Conservation (phyloP, 148 eudicot species). For the Silene latifolia region DNA sequence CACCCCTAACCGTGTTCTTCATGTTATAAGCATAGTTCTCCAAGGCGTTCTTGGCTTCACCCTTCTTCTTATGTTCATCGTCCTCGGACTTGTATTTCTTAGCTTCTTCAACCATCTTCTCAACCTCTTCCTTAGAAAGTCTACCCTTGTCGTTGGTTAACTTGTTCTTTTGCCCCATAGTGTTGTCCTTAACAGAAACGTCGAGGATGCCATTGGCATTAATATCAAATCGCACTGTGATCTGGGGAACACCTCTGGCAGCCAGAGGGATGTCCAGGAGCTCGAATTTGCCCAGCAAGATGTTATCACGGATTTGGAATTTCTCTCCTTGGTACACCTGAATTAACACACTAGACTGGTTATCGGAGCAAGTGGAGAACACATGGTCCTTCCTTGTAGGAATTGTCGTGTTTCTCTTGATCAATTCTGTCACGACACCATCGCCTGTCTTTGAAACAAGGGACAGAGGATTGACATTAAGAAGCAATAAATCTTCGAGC, state of each 20-base stretch:
- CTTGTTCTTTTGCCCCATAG: constrained; percentile 26
- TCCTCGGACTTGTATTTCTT: constrained; percentile 30
- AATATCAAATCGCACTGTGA: constrained; percentile 25
- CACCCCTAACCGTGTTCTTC: too few relatives aligned
- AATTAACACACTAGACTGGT: constrained; percentile 30
- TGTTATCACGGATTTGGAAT: constrained; percentile 30
- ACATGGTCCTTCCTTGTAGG: constrained; percentile 22
- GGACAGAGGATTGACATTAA: constrained; percentile 28
- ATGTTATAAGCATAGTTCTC: too few relatives aligned
- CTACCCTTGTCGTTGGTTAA: constrained; percentile 27
- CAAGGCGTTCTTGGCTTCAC: too few relatives aligned
- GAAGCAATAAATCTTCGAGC: constrained; percentile 27
- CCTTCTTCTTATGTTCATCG: too few relatives aligned
- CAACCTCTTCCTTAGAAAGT: constrained; percentile 25
- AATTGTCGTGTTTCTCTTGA: constrained; percentile 26
- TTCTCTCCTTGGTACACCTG: constrained; percentile 39
- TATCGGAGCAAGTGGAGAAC: constrained; percentile 24
- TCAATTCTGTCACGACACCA: constrained; percentile 25
- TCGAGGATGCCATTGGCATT: constrained; percentile 28
- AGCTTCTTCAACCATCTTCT: constrained; percentile 30
- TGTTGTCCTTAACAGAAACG: constrained; percentile 23
- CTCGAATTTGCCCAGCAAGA: constrained; percentile 30
- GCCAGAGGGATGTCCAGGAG: constrained; percentile 28
- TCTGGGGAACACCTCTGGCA: constrained; percentile 23
- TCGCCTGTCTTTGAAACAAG: constrained; percentile 22